Evolutionary conservation across 1,139 yeast species (phyloP).

Genomic region (Hyphopichia khmerensis): DNA sequence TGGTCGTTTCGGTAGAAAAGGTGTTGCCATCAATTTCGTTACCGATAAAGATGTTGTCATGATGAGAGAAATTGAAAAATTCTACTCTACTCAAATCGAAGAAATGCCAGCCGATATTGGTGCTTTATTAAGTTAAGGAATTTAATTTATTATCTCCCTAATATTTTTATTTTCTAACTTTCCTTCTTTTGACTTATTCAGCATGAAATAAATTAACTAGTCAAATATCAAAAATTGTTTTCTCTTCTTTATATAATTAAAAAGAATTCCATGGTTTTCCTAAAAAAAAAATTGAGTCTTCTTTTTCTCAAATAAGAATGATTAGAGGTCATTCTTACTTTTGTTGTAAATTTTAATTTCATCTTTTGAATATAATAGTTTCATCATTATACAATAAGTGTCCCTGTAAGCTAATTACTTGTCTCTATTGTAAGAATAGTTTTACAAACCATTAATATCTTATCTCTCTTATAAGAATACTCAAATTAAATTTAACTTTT

Average conservation of each 20-base stretch:
- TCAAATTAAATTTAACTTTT: too few species aligned
- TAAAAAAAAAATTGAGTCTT: background rate
- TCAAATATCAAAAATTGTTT: background rate
- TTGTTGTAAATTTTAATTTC: slow-evolving; percentile 1
- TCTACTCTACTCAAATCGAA: slow-evolving; percentile 96
- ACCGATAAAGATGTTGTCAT: slow-evolving; percentile 87
- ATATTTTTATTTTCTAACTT: background rate
- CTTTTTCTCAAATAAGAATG: background rate
- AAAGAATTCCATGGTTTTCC: background rate
- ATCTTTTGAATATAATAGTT: slow-evolving; percentile 1
- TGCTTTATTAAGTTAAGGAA: slow-evolving; percentile 61
- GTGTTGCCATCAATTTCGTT: slow-evolving; percentile 98
- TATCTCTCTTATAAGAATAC: too few species aligned
- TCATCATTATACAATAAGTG: background rate
- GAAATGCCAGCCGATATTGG: slow-evolving; percentile 97
- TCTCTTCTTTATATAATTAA: background rate
- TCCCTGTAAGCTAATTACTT: background rate
- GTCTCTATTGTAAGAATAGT: background rate
- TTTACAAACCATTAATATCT: too few species aligned
- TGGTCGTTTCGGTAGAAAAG: slow-evolving; percentile 99
- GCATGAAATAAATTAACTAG: background rate
- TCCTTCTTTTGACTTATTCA: background rate
- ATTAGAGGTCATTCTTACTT: background rate
- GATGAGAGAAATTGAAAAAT: slow-evolving; percentile 96
- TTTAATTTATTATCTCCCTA: background rate